Base-by-base conservation (phyloP, 2,329 filamentous ascomycete genomes). In the Penicillium italicum region DNA sequence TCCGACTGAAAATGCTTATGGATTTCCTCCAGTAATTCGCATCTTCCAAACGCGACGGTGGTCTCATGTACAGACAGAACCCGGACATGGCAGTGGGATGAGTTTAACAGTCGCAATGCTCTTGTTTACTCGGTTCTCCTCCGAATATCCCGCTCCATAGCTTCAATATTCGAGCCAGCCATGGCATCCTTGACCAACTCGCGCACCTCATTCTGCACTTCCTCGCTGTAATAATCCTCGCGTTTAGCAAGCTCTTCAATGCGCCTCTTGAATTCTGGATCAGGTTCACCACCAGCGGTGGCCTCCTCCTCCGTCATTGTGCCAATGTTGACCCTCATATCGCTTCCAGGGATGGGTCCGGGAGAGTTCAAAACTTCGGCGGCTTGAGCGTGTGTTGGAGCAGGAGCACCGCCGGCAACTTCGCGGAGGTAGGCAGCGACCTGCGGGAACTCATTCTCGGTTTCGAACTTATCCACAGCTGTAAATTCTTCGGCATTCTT, bases 241-340 rank as follows among this genome's bases (percentile, higher is more conserved):
- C 91, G 82, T 34, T 87, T 82, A 2, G 94, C 92, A 57, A 99
- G 76, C 73, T 96, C 89, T 67, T 97, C 91, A 68, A 99, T 97
- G 50, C 90, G 82, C 62, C 88, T 81, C 68, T 88, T 85, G 63
- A 99, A 90, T 63, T 92, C 91, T 1, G 90, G 85, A 69, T 97
- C 91, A 9, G 87, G 83, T 55, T 86, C 85, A 37, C 80, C 80
- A 7, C 83, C 82, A 12, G 84, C 85, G 42, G 84, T 79, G 0
- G 72, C 78, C 34, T 73, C 69, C 62, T 74, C 72, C 63, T 87
- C 82, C 6, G 82, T 79, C 79, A 94, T 86, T 2, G 88, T 89
- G 44, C 88, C 88, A 55, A 97, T 74, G 31, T 89, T 89, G 58
- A 99, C 80, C 46, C 85, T 82, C 57, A 97, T 79, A 28, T 91